These are phyloP conservation scores for Ambrosia artemisiifolia DNA, from an alignment of 129 eudicot genomes.

Conservation along the genomic window DNA sequence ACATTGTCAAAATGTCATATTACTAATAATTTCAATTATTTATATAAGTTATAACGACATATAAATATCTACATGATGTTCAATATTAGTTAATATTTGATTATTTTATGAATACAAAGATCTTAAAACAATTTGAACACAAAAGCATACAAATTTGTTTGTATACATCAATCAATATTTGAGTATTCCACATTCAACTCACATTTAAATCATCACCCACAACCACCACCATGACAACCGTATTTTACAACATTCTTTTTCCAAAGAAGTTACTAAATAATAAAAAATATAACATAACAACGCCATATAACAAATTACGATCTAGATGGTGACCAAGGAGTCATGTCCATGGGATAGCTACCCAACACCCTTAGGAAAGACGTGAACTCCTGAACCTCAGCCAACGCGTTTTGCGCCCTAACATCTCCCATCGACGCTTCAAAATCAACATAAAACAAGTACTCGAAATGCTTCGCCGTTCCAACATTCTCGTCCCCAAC, in stretches of 20 bases:
- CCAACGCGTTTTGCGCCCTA: slow-evolving; percentile 90
- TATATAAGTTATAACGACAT: neutral
- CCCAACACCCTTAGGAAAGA: slow-evolving; percentile 90
- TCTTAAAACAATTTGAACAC: neutral
- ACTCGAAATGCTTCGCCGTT: slow-evolving; percentile 91
- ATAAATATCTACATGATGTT: too few relatives aligned
- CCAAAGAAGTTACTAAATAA: neutral
- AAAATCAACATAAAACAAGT: slow-evolving; percentile 86
- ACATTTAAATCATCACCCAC: neutral
- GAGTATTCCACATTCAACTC: slow-evolving; percentile 10
- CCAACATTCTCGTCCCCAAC: slow-evolving; percentile 91
- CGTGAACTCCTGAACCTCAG: slow-evolving; percentile 93
- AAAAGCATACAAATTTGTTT: neutral
- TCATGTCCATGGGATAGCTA: slow-evolving; percentile 95
- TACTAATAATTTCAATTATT: neutral
- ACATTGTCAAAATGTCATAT: neutral
- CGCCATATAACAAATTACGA: neutral
- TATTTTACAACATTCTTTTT: slow-evolving; percentile 8
- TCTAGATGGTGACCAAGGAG: slow-evolving; percentile 75
- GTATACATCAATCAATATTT: neutral
- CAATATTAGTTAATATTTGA: too few relatives aligned
- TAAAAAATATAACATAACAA: neutral
- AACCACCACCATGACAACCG: neutral
- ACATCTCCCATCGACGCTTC: slow-evolving; percentile 97
- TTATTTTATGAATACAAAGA: neutral